These are phyloP conservation scores for Xylaria castorea DNA, from an alignment of 495 filamentous ascomycete species.

Conservation along the genomic window DNA sequence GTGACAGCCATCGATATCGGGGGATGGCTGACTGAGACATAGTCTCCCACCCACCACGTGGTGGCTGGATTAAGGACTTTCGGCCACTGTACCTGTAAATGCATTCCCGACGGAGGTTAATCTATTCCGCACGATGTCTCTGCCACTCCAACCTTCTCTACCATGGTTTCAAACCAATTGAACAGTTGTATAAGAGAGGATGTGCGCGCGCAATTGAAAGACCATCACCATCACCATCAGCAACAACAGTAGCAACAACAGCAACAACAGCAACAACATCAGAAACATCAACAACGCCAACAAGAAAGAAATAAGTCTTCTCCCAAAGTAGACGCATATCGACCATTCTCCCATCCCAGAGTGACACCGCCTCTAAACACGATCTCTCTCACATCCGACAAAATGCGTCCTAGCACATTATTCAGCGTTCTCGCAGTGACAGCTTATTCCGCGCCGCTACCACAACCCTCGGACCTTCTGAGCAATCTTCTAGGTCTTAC, in stretches of 20 bases:
- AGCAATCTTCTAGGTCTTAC: background rate
- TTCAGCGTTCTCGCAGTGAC: constrained; percentile 3
- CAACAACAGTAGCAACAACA: background rate
- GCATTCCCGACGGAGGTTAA: constrained; percentile 7
- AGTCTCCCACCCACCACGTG: constrained; percentile 1
- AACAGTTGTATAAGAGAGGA: constrained; percentile 16
- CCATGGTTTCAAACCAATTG: background rate
- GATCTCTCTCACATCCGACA: background rate
- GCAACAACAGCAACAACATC: background rate
- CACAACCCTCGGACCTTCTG: background rate
- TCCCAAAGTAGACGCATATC: background rate
- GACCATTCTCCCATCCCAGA: background rate
- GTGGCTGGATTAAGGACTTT: constrained; percentile 4
- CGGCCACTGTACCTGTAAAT: background rate
- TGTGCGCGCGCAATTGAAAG: background rate
- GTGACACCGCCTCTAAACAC: background rate
- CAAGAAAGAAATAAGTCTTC: background rate
- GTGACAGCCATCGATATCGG: background rate
- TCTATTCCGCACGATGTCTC: background rate
- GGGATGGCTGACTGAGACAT: constrained; percentile 18
- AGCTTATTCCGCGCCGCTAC: background rate
- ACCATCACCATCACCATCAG: background rate
- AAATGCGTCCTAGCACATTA: constrained; percentile 23
- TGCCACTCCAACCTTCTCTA: background rate
- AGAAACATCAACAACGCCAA: background rate